Evolutionary conservation across 1,284 basidiomycete species (phyloP), one percentile per base, ranked within the genome.

Genomic region (Peniophora sp.): DNA sequence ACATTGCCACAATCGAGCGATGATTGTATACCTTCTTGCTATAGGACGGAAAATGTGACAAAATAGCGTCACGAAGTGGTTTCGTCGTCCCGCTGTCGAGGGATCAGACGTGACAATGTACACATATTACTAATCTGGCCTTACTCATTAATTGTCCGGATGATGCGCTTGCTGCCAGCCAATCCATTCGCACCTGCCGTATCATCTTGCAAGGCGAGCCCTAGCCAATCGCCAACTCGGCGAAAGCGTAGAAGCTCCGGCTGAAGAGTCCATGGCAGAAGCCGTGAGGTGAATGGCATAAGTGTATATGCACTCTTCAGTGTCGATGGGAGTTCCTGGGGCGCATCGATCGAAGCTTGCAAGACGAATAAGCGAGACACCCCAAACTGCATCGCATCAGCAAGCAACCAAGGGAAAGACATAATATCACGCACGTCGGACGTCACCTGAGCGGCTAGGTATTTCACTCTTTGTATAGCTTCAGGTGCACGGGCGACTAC

Each of bases 251-350:
- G 85, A 32, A 73, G 66, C 48, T 71, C 68, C 22, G 68, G 58
- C 41, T 65, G 67, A 54, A 73, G 65, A 24, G 67, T 73, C 71
- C 77, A 79, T 9, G 76, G 73, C 24, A 77, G 59, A 11, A 73
- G 58, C 14, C 70, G 73, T 20, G 75, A 67, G 8, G 78, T 57
- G 59, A 85, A 85, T 1, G 85, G 86, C 62, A 81, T 88, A 34
- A 85, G 54, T 6, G 81, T 73, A 60, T 85, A 85, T 24, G 60
- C 61, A 34, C 60, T 56, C 10, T 68, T 63, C 36, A 20, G 37
- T 8, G 37, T 20, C 18, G 37, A 17, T 41, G 37, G 37, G 5
- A 41, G 37, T 8, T 8, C 37, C 5, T 41, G 8, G 8, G n/a
- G 8, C 8, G 37, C 37, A 41, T 41, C 37, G n/a, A 8, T 15